phyloP scores from a whole-genome alignment of 2,329 filamentous ascomycete species.

The Leptographium radiaticola region DNA sequence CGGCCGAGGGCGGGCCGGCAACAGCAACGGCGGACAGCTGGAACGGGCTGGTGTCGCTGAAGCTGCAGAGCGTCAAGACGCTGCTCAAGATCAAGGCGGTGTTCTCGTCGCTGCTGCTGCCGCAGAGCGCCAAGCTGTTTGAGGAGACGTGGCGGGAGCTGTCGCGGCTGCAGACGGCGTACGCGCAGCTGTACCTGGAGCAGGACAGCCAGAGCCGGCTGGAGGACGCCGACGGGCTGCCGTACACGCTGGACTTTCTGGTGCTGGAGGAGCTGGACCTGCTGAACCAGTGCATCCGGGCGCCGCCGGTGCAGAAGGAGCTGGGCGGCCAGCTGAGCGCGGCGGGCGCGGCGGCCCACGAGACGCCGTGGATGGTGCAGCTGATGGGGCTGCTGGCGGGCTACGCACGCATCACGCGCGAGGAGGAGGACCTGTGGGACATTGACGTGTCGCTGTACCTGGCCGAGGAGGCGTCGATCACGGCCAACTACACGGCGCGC shows the following conservation, averaged over 20 bases:
- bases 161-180: slow-evolving; percentile 54
- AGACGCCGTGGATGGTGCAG: slow-evolving; percentile 71
- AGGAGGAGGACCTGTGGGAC: slow-evolving; percentile 93
- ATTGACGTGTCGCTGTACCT: slow-evolving; percentile 93
- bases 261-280: slow-evolving; percentile 92
- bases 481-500: slow-evolving; percentile 88
- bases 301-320: slow-evolving; percentile 76
- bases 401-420: slow-evolving; percentile 80
- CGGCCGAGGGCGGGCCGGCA: slow-evolving; percentile 23
- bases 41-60: slow-evolving; percentile 73
- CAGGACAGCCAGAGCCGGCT: slow-evolving; percentile 76
- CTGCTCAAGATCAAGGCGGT: slow-evolving; percentile 78
- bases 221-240: slow-evolving; percentile 81
- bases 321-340: slow-evolving; percentile 66
- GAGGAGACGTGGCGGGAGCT: slow-evolving; percentile 83
- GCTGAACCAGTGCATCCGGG: slow-evolving; percentile 79
- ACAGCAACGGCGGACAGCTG: slow-evolving; percentile 44
- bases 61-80: slow-evolving; percentile 88
- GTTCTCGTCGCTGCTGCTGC: slow-evolving; percentile 69
- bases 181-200: slow-evolving; percentile 74
- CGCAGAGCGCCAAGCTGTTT: slow-evolving; percentile 74
- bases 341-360: slow-evolving; percentile 36
- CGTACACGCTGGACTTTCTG: slow-evolving; percentile 87
- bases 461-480: slow-evolving; percentile 88
- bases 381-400: slow-evolving; percentile 74